Conservation (phyloP, 2,329 filamentous ascomycete species). For the Neofusicoccum kwambonambiense region DNA sequence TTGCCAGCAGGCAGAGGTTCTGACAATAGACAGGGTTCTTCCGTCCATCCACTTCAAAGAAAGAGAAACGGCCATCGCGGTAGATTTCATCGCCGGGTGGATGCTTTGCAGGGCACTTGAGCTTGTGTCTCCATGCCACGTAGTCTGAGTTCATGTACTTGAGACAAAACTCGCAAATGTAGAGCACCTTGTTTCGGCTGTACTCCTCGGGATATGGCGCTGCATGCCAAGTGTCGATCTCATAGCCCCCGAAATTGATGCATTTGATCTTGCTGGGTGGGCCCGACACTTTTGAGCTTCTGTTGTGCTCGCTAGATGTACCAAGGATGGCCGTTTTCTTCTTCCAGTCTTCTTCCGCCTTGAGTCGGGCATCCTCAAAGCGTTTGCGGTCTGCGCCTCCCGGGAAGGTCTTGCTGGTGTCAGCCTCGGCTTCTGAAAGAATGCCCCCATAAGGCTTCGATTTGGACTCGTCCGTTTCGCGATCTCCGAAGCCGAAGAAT, state of each 20-base stretch:
- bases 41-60: slow-evolving; percentile 96
- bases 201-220: slow-evolving; percentile 98
- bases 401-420: slow-evolving; percentile 86
- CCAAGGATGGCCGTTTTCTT: slow-evolving; percentile 64
- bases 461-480: slow-evolving; percentile 83
- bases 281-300: slow-evolving; percentile 74
- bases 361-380: slow-evolving; percentile 87
- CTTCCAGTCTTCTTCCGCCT: slow-evolving; percentile 90
- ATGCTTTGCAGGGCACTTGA: slow-evolving; percentile 92
- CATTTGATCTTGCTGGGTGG: slow-evolving; percentile 96
- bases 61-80: slow-evolving; percentile 82
- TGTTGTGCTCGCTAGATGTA: slow-evolving; percentile 60
- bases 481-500: slow-evolving; percentile 86
- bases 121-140: slow-evolving; percentile 94
- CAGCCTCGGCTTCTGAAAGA: slow-evolving; percentile 81
- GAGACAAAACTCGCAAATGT: slow-evolving; percentile 98
- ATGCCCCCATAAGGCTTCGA: slow-evolving; percentile 96
- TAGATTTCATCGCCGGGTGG: slow-evolving; percentile 98
- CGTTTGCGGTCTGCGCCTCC: slow-evolving; percentile 74
- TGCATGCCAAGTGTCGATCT: slow-evolving; percentile 99
- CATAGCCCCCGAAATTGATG: slow-evolving; percentile 95
- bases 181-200: slow-evolving; percentile 92
- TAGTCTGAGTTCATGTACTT: slow-evolving; percentile 99
- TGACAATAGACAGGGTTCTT: slow-evolving; percentile 99
- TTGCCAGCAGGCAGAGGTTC: slow-evolving; percentile 91